Evolutionary conservation across 192 early-diverging fungal species (phyloP).

Genomic region (Lobosporangium transversale): DNA sequence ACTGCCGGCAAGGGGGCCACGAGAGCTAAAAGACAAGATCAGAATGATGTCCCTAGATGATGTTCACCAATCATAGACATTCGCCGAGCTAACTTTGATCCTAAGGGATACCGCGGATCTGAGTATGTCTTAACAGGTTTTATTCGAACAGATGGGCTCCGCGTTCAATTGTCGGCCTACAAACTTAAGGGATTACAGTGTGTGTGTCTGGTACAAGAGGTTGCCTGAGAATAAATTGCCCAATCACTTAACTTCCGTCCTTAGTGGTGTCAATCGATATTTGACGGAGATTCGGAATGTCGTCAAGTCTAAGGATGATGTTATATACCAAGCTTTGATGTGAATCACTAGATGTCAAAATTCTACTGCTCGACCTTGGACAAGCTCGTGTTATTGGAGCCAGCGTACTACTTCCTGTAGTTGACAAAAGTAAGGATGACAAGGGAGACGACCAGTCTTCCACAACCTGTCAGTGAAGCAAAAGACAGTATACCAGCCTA

Average conservation of each 20-base stretch:
- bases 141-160: conserved; percentile 18
- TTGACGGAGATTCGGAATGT: conserved; percentile 16
- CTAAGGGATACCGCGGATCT: background rate
- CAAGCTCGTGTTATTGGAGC: conserved; percentile 14
- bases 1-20: background rate
- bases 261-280: conserved; percentile 1
- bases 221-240: conserved; percentile 2
- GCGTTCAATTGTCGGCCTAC: conserved; percentile 16
- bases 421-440: background rate
- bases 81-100: background rate
- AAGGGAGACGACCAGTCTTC: background rate
- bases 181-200: conserved; percentile 17
- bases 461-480: conserved; percentile 20
- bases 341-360: conserved; percentile 3
- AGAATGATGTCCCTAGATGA: conserved; percentile 2
- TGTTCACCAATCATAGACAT: background rate
- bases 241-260: too few relatives aligned
- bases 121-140: conserved; percentile 12
- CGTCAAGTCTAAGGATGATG: conserved; percentile 10
- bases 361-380: conserved; percentile 11
- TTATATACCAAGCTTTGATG: conserved; percentile 1
- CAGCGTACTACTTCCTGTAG: conserved; percentile 1
- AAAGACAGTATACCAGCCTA: conserved; percentile 9
- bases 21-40: background rate
- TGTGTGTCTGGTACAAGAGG: conserved; percentile 3